Evolutionary conservation across 2,329 filamentous ascomycete genomes (phyloP).

Genomic region (Colletotrichum phormii): DNA sequence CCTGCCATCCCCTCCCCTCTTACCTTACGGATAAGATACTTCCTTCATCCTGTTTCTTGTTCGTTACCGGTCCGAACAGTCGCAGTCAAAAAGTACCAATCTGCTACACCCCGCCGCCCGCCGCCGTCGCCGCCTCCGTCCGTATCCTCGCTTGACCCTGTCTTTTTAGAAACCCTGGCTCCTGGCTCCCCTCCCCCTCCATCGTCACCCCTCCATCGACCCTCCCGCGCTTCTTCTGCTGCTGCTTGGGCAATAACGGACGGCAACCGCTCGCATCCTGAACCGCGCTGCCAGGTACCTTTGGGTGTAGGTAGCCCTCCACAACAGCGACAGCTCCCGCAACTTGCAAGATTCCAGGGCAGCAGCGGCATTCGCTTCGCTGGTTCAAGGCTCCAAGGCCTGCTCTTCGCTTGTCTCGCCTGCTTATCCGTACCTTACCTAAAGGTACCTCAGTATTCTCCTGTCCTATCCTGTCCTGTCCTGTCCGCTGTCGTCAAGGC

Average conservation of each 20-base stretch:
- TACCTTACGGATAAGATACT: neutral
- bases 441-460: neutral
- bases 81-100: neutral
- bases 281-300: neutral
- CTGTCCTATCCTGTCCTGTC: neutral
- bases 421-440: neutral
- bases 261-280: conserved; percentile 5
- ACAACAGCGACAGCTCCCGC: neutral
- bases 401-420: neutral
- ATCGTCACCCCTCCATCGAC: conserved; percentile 27
- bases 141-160: conserved; percentile 30
- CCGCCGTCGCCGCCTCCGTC: neutral
- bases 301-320: neutral
- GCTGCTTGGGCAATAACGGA: conserved; percentile 5
- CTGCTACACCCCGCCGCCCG: neutral
- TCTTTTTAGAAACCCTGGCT: conserved; percentile 19
- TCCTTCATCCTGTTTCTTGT: neutral
- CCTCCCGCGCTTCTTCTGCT: conserved; percentile 13
- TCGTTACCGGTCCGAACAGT: neutral
- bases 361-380: neutral
- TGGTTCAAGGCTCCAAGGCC: neutral
- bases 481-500: neutral
- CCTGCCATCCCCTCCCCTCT: neutral
- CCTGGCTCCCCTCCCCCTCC: conserved; percentile 6
- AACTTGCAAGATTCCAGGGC: neutral